Base-by-base conservation (phyloP, 2,329 filamentous ascomycete species). In the Ceratocystis cacaofunesta region DNA sequence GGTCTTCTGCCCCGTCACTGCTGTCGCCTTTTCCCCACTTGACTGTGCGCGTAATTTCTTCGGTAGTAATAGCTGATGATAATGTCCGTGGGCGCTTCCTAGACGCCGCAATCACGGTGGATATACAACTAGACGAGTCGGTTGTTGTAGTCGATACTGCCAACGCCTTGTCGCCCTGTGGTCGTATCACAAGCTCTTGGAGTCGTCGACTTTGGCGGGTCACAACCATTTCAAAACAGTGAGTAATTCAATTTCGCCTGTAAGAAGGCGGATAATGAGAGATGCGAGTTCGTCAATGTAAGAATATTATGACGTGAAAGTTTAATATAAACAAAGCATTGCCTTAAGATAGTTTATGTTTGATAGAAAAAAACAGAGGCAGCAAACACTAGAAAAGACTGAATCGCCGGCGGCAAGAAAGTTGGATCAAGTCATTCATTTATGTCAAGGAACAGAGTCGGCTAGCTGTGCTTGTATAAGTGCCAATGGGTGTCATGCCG, bases 191-290 rank as follows among this genome's bases (percentile, higher is more conserved):
- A 30, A 62, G 46, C 46, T 44, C 48, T 3, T 43, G 61, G 15
- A 28, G 46, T 41, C 58, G 58, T 32, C 41, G 64, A 25, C 64
- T 65, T 6, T 50, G 48, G 28, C 58, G 46, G 15, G 44, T 28
- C 15, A 30, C 60, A 12, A 61, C 46, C 64, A 62, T 65, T 57
- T 62, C 22, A 62, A 28, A 50, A 32, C 12, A 41, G 36, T 4
- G 36, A 41, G 3, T 41, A 15, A 10, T 1, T 1, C 3, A 4
- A 4, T 41, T 41, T 12, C 12, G 36, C 12, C 4, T 41, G 36
- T 15, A 41, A 8, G 12, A 12, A 12, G 3, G 36, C 10, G 36
- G 36, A 41, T 41, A 5, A 41, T 12, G 10, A 12, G 36, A 41
- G 36, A 41, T 15, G 36, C 12, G 12, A 41, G 36, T 1, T 41